These are phyloP conservation scores for Cyberlindnera veronae DNA, from an alignment of 805 yeast genomes.

Conservation along the genomic window DNA sequence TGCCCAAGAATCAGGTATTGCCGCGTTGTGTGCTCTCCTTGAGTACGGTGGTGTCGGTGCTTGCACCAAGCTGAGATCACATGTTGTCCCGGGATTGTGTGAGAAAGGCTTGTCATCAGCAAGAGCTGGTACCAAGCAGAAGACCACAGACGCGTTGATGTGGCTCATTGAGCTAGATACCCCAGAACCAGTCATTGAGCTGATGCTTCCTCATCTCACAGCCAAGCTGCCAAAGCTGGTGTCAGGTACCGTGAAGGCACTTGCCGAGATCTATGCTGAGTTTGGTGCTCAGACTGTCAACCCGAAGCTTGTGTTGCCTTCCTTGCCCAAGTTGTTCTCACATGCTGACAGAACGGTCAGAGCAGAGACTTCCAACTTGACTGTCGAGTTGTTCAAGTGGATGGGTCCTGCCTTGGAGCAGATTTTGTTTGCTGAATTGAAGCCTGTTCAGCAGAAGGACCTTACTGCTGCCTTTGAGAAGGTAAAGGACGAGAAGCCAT, in stretches of 20 bases:
- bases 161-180: conserved; percentile 62
- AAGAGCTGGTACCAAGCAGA: conserved; percentile 69
- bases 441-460: conserved; percentile 91
- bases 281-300: conserved; percentile 64
- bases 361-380: conserved; percentile 64
- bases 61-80: conserved; percentile 38
- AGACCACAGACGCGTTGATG: conserved; percentile 59
- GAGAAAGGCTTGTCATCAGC: conserved; percentile 81
- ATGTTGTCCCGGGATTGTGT: conserved; percentile 49
- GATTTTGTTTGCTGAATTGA: conserved; percentile 63
- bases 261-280: conserved; percentile 44
- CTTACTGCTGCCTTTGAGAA: conserved; percentile 63
- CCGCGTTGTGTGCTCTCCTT: conserved; percentile 50
- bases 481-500: conserved; percentile 39
- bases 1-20: conserved; percentile 82
- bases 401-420: conserved; percentile 57
- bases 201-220: conserved; percentile 54
- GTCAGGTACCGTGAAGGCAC: conserved; percentile 57
- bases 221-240: conserved; percentile 77
- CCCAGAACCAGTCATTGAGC: conserved; percentile 65
- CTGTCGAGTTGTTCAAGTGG: conserved; percentile 72
- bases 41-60: conserved; percentile 50
- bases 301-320: conserved; percentile 54
- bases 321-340: conserved; percentile 64
- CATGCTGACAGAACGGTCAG: conserved; percentile 89